phyloP scores from a whole-genome alignment of 2,329 filamentous ascomycete species.

The Cercospora zeae-maydis region DNA sequence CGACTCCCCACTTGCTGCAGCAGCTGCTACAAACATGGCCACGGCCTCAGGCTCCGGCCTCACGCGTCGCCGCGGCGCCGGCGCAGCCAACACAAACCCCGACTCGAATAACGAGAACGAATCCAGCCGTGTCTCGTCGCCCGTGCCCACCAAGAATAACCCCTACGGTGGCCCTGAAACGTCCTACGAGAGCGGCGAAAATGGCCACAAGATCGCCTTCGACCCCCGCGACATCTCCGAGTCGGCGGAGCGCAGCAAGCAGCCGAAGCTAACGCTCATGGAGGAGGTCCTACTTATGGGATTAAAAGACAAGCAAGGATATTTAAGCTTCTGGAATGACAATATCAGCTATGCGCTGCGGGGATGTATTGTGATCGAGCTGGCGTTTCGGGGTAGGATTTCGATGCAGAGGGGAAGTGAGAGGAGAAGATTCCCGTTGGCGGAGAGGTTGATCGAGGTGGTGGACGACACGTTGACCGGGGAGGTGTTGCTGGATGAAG shows the following conservation, averaged over 20 bases:
- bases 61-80: slow-evolving; percentile 66
- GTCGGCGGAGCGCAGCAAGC: slow-evolving; percentile 91
- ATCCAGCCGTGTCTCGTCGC: slow-evolving; percentile 63
- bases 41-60: slow-evolving; percentile 70
- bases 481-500: slow-evolving; percentile 94
- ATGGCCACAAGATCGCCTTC: slow-evolving; percentile 97
- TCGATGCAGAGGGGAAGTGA: slow-evolving; percentile 98
- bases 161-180: slow-evolving; percentile 62
- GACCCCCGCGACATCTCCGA: slow-evolving; percentile 97
- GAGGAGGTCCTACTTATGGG: slow-evolving; percentile 94
- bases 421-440: slow-evolving; percentile 83
- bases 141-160: slow-evolving; percentile 60
- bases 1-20: slow-evolving; percentile 3
- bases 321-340: slow-evolving; percentile 99
- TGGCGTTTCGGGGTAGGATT: slow-evolving; percentile 92
- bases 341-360: slow-evolving; percentile 98
- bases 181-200: slow-evolving; percentile 79
- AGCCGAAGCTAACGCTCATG: slow-evolving; percentile 98
- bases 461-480: slow-evolving; percentile 94
- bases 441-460: slow-evolving; percentile 93
- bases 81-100: slow-evolving; percentile 52
- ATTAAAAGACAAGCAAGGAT: slow-evolving; percentile 98
- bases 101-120: slow-evolving; percentile 62
- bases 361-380: slow-evolving; percentile 96
- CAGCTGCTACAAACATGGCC: slow-evolving; percentile 49